phyloP scores from a whole-genome alignment of 2,329 filamentous ascomycete genomes.

The Xylariomycetidae sp. region DNA sequence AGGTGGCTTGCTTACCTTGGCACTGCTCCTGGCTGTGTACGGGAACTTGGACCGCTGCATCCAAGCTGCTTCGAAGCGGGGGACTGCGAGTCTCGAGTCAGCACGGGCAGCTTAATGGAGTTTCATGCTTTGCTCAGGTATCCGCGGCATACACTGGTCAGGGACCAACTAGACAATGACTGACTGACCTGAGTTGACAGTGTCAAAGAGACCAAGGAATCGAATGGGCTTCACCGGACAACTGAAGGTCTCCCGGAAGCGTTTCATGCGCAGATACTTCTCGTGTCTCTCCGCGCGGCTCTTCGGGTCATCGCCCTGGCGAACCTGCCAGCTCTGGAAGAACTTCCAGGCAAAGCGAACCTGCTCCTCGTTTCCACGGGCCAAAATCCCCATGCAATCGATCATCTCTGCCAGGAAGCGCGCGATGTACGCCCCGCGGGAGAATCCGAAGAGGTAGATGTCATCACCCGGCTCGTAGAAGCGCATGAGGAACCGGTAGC shows the following conservation, averaged over 20 bases:
- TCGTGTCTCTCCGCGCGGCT: slow-evolving; percentile 47
- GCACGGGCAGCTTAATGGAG: no score
- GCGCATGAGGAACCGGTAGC: slow-evolving; percentile 73
- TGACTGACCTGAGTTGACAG: slow-evolving; percentile 74
- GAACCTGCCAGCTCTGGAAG: slow-evolving; percentile 66
- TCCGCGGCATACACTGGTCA: no score
- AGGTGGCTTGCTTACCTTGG: slow-evolving; percentile 28
- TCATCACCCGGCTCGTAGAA: slow-evolving; percentile 60
- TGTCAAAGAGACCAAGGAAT: slow-evolving; percentile 77
- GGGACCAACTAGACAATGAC: no score
- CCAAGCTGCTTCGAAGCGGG: slow-evolving; percentile 67
- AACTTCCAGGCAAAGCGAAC: slow-evolving; percentile 79
- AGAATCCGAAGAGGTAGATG: slow-evolving; percentile 71
- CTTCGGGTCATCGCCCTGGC: slow-evolving; percentile 38
- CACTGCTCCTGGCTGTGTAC: slow-evolving; percentile 53
- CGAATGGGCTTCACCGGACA: slow-evolving; percentile 66
- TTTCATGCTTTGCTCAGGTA: no score
- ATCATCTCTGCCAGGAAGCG: slow-evolving; percentile 79
- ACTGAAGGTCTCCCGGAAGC: slow-evolving; percentile 75
- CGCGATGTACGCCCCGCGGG: slow-evolving; percentile 66
- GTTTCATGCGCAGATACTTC: slow-evolving; percentile 70
- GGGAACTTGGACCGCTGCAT: slow-evolving; percentile 77
- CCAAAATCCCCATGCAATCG: slow-evolving; percentile 72
- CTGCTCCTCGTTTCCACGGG: slow-evolving; percentile 81
- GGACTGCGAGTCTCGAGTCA: no score